Base-by-base conservation (phyloP, 2,329 filamentous ascomycete genomes). In the Biscogniauxia marginata region DNA sequence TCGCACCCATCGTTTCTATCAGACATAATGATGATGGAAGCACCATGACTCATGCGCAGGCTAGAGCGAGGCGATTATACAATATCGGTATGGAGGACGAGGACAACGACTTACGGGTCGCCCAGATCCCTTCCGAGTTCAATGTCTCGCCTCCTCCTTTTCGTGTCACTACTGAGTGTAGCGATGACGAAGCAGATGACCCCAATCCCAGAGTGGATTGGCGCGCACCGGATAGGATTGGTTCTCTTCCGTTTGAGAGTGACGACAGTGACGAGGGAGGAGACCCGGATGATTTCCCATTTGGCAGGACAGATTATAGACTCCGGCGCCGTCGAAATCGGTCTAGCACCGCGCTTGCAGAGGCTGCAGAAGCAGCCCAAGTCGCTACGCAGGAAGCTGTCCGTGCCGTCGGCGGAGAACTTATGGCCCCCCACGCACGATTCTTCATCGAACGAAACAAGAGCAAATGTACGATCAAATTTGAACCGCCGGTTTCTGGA, bases 371-470 rank as follows among this genome's bases (percentile, higher is more conserved):
- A 65, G 79, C 80, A 21, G 76, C 77, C 23, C 78, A 81, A 63
- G 73, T 77, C 24, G 80, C 81, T 13, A 82, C 81, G 1, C 82
- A 85, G 58, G 83, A 85, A 66, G 79, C 82, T 1, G 77, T 82
- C 13, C 75, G 77, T 54, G 81, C 81, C 2, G 81, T 83, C 1
- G 82, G 82, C 3, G 82, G 82, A 23, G 82, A 83, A 45, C 75
- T 90, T 4, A 80, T 93, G 73, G 79, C 80, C 30, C 91, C 91
- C 0, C 85, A 91, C 71, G 91, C 91, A 2, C 84, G 85, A 23
- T 97, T 98, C 74, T 89, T 87, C 68, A 96, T 97, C 54, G 87
- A 89, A 67, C 84, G 86, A 71, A 84, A 88, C 65, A 93, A 91
- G 76, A 91, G 85, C 75, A 91, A 88, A 73, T 93, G 95, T 65